A percentile compares a stretch with the other conserved stretches of the same genome.
phyloP scores from a whole-genome alignment of 1,284 basidiomycete species.

The Tremellales sp. region DNA sequence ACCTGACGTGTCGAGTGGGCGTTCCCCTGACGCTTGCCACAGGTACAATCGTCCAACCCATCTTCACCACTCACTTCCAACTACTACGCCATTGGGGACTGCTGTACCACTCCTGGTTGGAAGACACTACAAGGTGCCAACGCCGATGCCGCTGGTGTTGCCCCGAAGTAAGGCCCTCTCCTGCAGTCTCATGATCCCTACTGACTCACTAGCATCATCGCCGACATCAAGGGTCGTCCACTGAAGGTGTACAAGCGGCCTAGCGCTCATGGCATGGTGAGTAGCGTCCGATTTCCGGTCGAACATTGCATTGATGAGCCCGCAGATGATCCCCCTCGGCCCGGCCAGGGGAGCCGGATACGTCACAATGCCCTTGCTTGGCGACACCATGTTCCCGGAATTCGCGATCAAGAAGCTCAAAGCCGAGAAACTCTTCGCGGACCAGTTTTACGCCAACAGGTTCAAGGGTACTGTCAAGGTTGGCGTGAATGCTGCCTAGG shows the following conservation, averaged over 20 bases:
- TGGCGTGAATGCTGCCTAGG: too few relatives aligned
- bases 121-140: slow-evolving; percentile 35
- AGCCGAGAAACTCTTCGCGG: slow-evolving; percentile 25
- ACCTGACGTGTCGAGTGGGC: too few relatives aligned
- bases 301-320: not conserved
- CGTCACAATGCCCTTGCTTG: slow-evolving; percentile 26
- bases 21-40: not conserved
- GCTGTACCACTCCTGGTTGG: slow-evolving; percentile 32
- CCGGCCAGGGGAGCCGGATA: slow-evolving; percentile 22
- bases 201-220: slow-evolving; percentile 16
- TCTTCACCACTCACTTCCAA: slow-evolving; percentile 20
- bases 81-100: slow-evolving; percentile 47
- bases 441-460: slow-evolving; percentile 17
- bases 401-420: slow-evolving; percentile 29
- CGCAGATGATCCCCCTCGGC: slow-evolving; percentile 34
- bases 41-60: slow-evolving; percentile 3
- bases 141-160: slow-evolving; percentile 30
- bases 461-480: slow-evolving; percentile 39
- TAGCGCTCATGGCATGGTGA: slow-evolving; percentile 16
- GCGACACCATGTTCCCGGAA: slow-evolving; percentile 20
- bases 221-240: slow-evolving; percentile 26
- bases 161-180: slow-evolving; percentile 26
- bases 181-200: slow-evolving; percentile 1
- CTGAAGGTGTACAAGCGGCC: slow-evolving; percentile 24
- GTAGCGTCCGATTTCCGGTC: slow-evolving; percentile 1